A percentile compares a stretch with the other conserved stretches of the same genome.
phyloP scores from a whole-genome alignment of 2,329 filamentous ascomycete genomes.

The Fusarium metavorans region DNA sequence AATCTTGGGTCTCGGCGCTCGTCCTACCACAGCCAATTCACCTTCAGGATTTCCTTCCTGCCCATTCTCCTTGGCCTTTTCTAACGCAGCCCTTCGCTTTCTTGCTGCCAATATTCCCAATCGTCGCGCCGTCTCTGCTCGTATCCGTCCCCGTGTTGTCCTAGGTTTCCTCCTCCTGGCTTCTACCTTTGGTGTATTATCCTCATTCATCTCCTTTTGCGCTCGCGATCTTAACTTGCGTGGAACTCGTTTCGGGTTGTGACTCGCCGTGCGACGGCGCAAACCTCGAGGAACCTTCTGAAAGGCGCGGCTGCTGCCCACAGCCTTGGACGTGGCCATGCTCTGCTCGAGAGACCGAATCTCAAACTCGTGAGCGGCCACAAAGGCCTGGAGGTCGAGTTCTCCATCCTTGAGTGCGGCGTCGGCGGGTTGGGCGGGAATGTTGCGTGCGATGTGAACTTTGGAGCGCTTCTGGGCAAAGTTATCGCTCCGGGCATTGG shows the following conservation, averaged over 20 bases:
- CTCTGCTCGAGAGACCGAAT: conserved; percentile 86
- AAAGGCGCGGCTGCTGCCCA: conserved; percentile 79
- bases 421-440: conserved; percentile 63
- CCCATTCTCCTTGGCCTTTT: conserved; percentile 44
- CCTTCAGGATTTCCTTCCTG: conserved; percentile 20
- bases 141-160: conserved; percentile 69
- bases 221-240: conserved; percentile 79
- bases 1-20: conserved; percentile 70
- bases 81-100: conserved; percentile 60
- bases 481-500: conserved; percentile 43
- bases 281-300: conserved; percentile 89
- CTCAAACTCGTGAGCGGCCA: conserved; percentile 88
- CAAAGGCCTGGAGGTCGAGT: conserved; percentile 85
- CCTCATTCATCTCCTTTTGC: conserved; percentile 81
- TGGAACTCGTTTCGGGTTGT: conserved; percentile 93
- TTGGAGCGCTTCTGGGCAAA: conserved; percentile 59
- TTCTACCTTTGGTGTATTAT: conserved; percentile 88
- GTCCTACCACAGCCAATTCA: conserved; percentile 33
- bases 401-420: conserved; percentile 76
- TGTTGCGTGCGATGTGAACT: conserved; percentile 60
- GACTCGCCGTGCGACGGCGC: conserved; percentile 89
- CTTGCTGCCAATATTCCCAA: conserved; percentile 72
- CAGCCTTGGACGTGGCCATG: conserved; percentile 78
- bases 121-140: conserved; percentile 81
- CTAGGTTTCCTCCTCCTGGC: conserved; percentile 71